Conservation (phyloP, 176 grass and related monocot genomes). For the Canna indica region DNA sequence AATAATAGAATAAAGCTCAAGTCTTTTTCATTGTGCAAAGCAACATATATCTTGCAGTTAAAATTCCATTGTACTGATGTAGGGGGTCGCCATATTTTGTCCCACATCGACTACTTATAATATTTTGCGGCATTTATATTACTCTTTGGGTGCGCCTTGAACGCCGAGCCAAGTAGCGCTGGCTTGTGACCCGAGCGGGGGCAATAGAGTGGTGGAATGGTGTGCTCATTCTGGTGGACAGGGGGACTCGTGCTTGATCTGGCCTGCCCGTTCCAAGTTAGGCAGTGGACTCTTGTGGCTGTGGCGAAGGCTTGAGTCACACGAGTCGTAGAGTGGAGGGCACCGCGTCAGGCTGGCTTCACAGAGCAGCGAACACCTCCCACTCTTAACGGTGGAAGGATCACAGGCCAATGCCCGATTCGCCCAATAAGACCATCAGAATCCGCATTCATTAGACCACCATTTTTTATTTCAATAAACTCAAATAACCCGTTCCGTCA, state of each 20-base stretch:
- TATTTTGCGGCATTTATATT: accelerated
- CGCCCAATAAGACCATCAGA: background rate
- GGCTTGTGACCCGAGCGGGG: conserved; percentile 13
- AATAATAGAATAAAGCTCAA: no score
- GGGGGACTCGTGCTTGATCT: background rate
- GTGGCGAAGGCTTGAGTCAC: background rate
- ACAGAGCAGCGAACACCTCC: conserved; percentile 47
- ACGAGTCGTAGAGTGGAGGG: conserved; percentile 13
- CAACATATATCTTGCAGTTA: no score
- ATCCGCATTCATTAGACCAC: background rate
- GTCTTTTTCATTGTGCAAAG: no score
- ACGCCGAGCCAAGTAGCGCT: background rate
- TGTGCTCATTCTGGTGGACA: background rate
- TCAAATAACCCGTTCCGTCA: no score
- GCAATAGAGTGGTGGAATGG: background rate
- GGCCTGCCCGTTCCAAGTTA: background rate
- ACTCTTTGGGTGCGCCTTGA: background rate
- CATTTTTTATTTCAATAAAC: background rate
- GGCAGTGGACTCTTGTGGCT: background rate
- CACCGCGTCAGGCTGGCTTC: conserved; percentile 34
- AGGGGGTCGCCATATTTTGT: background rate
- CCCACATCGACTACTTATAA: background rate
- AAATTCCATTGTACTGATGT: no score
- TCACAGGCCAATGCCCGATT: conserved; percentile 9
- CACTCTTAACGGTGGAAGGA: conserved; percentile 39